Percentiles rank a stretch among this genome's conserved stretches.
phyloP scores from a whole-genome alignment of 768 basidiomycete genomes.

The Hortiboletus campestris region DNA sequence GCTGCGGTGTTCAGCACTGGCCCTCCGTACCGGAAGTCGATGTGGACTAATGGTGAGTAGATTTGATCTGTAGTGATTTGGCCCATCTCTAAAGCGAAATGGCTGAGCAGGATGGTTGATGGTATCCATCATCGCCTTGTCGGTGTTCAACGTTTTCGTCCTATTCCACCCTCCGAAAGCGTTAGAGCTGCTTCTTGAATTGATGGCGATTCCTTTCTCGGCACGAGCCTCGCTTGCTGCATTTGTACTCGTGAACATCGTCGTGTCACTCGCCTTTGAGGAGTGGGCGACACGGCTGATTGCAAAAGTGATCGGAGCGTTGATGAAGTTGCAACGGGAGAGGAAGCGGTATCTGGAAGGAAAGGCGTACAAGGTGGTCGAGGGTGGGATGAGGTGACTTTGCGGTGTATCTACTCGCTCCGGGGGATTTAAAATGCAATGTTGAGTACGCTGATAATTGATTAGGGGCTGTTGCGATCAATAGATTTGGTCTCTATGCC shows the following conservation, averaged over 20 bases:
- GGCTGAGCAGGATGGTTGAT: constrained; percentile 69
- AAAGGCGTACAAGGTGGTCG: constrained; percentile 84
- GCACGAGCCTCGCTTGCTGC: constrained; percentile 70
- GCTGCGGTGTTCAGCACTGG: constrained; percentile 98
- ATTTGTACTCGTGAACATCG: constrained; percentile 68
- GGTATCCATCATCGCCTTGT: constrained; percentile 65
- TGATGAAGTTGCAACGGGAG: constrained; percentile 41
- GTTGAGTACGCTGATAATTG: not conserved
- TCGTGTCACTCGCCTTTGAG: constrained; percentile 72
- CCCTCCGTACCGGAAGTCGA: constrained; percentile 90
- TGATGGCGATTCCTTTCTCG: constrained; percentile 69
- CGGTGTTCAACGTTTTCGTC: constrained; percentile 73
- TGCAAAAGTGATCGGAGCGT: constrained; percentile 49
- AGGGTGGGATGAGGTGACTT: constrained; percentile 57
- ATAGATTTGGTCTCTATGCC: constrained; percentile 18
- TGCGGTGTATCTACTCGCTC: not conserved
- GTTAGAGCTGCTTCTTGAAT: constrained; percentile 62
- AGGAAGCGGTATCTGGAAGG: constrained; percentile 55
- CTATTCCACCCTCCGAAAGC: constrained; percentile 67
- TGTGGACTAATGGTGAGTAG: constrained; percentile 88
- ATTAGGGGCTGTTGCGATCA: not conserved
- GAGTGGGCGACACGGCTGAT: constrained; percentile 64
- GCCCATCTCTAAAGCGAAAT: not conserved
- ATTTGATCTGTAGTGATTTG: not conserved
- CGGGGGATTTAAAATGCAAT: not conserved